These are phyloP conservation scores for Pseudogymnoascus sp. DNA, from an alignment of 2,329 filamentous ascomycete species.

Conservation along the genomic window DNA sequence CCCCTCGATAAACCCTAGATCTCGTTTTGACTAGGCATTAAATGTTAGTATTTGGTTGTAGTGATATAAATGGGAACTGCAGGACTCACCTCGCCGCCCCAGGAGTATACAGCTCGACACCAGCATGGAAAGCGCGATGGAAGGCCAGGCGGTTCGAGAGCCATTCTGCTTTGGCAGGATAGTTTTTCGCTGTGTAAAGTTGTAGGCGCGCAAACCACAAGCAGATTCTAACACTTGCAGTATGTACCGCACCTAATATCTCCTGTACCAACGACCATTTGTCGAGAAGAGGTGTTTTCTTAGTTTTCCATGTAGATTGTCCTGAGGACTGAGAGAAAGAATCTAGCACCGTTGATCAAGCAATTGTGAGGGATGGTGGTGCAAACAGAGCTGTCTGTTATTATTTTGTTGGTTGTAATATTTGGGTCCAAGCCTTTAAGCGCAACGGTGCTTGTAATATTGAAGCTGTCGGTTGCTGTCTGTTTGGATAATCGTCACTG, in stretches of 20 bases:
- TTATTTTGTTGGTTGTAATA: neutral
- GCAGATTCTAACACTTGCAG: neutral
- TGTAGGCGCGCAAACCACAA: neutral
- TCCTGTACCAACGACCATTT: conserved; percentile 1
- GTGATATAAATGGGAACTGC: conserved; percentile 9
- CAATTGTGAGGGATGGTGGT: neutral
- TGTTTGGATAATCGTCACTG: conserved; percentile 2
- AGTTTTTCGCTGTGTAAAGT: neutral
- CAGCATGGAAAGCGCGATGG: conserved; percentile 82
- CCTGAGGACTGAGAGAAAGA: neutral
- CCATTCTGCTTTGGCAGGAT: conserved; percentile 35
- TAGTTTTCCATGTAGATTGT: neutral
- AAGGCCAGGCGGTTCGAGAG: conserved; percentile 50
- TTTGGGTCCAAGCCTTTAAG: neutral
- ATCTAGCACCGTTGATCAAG: neutral
- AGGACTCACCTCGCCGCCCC: conserved; percentile 66
- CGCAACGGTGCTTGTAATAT: neutral
- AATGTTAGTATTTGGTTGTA: conserved; percentile 14
- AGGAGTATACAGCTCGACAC: conserved; percentile 86
- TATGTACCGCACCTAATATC: conserved; percentile 3
- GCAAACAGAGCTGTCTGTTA: neutral
- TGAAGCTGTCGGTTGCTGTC: conserved; percentile 1
- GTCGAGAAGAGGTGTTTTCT: neutral
- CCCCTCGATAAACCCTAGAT: conserved; percentile 94
- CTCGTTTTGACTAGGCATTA: conserved; percentile 64